Percentiles rank a stretch among this genome's conserved stretches.
phyloP scores from a whole-genome alignment of 441 rosid genomes.

The Bocquillonia castaneifolia region DNA sequence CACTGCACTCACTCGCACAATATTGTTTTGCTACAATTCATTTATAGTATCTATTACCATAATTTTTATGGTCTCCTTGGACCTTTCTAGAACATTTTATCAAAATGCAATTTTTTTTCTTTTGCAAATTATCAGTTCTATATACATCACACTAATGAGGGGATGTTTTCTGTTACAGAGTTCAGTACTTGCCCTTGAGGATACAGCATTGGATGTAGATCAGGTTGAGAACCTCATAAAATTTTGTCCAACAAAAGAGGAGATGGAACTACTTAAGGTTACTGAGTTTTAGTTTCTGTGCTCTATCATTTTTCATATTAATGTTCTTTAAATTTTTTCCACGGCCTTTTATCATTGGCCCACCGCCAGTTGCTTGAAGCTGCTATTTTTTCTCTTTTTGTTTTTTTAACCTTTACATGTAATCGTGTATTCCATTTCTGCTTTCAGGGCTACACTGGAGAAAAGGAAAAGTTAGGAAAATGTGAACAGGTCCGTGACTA shows the following conservation, averaged over 20 bases:
- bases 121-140: conserved; percentile 5
- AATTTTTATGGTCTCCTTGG: not conserved
- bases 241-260: conserved; percentile 90
- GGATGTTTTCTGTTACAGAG: conserved; percentile 37
- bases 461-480: conserved; percentile 77
- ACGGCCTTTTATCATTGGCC: conserved; percentile 1
- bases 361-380: conserved; percentile 16
- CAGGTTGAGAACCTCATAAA: conserved; percentile 89
- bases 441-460: conserved; percentile 77
- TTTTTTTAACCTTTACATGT: not conserved
- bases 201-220: conserved; percentile 72
- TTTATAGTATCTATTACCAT: not conserved
- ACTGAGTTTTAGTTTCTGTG: not conserved
- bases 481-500: conserved; percentile 67
- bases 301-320: not conserved
- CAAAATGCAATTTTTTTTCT: not conserved
- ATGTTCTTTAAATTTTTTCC: conserved; percentile 3
- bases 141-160: not conserved
- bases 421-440: conserved; percentile 16
- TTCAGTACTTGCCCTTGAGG: conserved; percentile 73
- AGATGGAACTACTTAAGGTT: conserved; percentile 82
- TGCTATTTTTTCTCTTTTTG: conserved; percentile 5
- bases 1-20: too few species aligned
- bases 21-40: not conserved
- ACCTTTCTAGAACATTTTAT: conserved; percentile 4